Percentiles rank a stretch among this genome's conserved stretches.
phyloP scores from a whole-genome alignment of 2,329 filamentous ascomycete species.

The Alternaria novae-zelandiae region DNA sequence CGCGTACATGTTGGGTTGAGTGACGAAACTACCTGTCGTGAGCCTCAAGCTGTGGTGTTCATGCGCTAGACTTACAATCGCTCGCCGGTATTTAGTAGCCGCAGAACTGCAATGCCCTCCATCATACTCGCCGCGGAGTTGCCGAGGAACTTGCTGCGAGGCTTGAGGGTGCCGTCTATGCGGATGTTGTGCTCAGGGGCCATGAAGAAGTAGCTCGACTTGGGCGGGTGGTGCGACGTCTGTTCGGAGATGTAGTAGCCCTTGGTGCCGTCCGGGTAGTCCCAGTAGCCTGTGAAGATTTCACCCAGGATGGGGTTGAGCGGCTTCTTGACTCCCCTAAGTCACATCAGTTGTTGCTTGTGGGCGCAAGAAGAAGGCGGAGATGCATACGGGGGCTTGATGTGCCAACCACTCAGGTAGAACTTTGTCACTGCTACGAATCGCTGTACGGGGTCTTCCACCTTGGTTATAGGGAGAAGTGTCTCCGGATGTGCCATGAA shows the following conservation, averaged over 20 bases:
- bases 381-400: constrained; percentile 83
- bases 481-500: constrained; percentile 99
- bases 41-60: constrained; percentile 4
- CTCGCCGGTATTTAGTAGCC: constrained; percentile 83
- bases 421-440: constrained; percentile 98
- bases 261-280: constrained; percentile 80
- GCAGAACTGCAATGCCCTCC: constrained; percentile 92
- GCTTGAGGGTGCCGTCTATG: constrained; percentile 94
- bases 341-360: constrained; percentile 31
- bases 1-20: constrained; percentile 99
- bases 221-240: constrained; percentile 96
- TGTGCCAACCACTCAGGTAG: constrained; percentile 98
- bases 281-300: constrained; percentile 94
- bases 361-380: constrained; percentile 3
- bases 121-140: constrained; percentile 98
- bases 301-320: constrained; percentile 96
- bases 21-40: constrained; percentile 70
- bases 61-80: constrained; percentile 69
- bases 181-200: constrained; percentile 91
- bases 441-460: constrained; percentile 86
- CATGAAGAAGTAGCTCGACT: constrained; percentile 99
- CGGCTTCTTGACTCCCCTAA: constrained; percentile 95
- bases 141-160: constrained; percentile 90
- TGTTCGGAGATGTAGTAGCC: constrained; percentile 98
- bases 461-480: constrained; percentile 82